Evolutionary conservation across 352 stramenopile genomes (phyloP), one percentile per base, ranked within the genome.

Genomic region (Achlya hypogyna): DNA sequence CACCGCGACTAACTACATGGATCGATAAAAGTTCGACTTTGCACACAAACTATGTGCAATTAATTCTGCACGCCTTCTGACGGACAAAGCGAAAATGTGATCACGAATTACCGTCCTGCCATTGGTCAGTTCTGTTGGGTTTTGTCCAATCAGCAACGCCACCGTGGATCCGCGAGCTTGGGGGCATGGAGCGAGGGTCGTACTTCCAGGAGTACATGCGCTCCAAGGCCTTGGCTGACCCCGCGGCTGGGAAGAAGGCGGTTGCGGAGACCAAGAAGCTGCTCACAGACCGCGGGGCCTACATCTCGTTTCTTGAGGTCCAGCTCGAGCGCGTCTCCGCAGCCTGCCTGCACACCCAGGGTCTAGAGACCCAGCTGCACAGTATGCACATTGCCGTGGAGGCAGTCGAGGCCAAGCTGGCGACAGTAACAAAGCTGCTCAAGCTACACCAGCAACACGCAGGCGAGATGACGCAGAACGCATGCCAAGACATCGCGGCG

Each of bases 241-340:
- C 89, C 65, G 38, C 29, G 20, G 77, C 71, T 28, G 71, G 75
- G 10, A 77, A 80, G 31, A 65, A 68, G 52, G 69, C 70, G 35
- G 56, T 73, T 12, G 71, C 73, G 54, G 81, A 79, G 59, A 69
- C 82, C 4, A 87, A 90, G 72, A 79, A 89, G 53, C 72, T 95
- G 35, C 71, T 95, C 40, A 95, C 85, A 2, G 87, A 95, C 71
- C 82, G 87, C 34, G 82, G 74, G 49, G 86, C 86, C 42, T 95
- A 95, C 76, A 87, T 93, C 31, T 92, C 82, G 6, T 95, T 92
- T 72, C 79, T 95, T 2, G 86, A 95, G 66, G 82, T 91, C 65
- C 86, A 95, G 71, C 72, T 95, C 40, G 86, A 95, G 70, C 83
- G 84, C 31, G 84, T 95, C 8, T 90, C 83, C n/a, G 78, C 86